Percentiles rank a stretch among this genome's conserved stretches.
Evolutionary conservation across 257 asterid genomes (phyloP).

Genomic region (Solanum sejunctum): DNA sequence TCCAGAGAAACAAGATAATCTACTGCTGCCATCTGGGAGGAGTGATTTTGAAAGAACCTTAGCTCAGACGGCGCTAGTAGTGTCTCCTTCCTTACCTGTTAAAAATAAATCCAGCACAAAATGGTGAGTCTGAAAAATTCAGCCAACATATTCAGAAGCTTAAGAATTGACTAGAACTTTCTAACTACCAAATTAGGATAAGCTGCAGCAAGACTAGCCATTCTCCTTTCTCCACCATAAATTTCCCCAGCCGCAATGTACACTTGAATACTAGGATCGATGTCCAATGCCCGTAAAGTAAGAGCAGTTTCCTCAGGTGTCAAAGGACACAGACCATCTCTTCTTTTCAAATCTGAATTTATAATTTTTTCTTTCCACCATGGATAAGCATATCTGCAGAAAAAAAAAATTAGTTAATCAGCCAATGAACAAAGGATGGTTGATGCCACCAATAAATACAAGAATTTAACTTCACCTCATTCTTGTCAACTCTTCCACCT

Average conservation of each 20-base stretch:
- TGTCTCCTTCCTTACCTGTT: slow-evolving; percentile 23
- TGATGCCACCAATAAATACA: background rate
- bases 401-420: background rate
- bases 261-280: slow-evolving; percentile 14
- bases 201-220: slow-evolving; percentile 10
- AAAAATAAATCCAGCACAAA: background rate
- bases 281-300: slow-evolving; percentile 15
- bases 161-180: background rate
- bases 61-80: slow-evolving; percentile 16
- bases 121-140: background rate
- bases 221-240: slow-evolving; percentile 18
- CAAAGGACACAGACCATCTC: slow-evolving; percentile 25
- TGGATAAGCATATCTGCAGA: slow-evolving; percentile 16
- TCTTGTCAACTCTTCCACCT: slow-evolving; percentile 19
- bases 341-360: slow-evolving; percentile 17
- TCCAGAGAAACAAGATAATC: slow-evolving; percentile 28
- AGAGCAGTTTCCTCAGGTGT: slow-evolving; percentile 33
- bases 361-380: slow-evolving; percentile 32
- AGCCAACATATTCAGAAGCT: background rate
- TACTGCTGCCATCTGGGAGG: slow-evolving; percentile 30
- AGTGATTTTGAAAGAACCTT: slow-evolving; percentile 16
- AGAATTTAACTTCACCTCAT: slow-evolving; percentile 14
- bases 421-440: background rate
- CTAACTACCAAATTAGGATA: slow-evolving; percentile 14
- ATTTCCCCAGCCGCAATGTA: slow-evolving; percentile 29